phyloP scores from a whole-genome alignment of 257 asterid genomes.

The Solanum microdontum region DNA sequence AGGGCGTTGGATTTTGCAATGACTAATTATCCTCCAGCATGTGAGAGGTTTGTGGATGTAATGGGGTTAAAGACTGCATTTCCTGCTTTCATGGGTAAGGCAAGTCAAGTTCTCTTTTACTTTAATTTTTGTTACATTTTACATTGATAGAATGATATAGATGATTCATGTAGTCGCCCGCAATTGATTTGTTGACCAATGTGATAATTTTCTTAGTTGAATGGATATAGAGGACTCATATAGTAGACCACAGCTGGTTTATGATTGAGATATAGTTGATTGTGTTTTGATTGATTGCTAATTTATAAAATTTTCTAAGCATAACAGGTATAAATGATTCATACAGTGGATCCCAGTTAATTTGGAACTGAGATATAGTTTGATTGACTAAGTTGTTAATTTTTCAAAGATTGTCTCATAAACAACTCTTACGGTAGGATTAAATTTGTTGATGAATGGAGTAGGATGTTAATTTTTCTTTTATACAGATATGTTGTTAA shows the following conservation, averaged over 20 bases:
- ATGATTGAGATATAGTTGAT: background rate
- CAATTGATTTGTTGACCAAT: background rate
- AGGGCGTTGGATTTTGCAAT: conserved; percentile 86
- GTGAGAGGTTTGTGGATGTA: conserved; percentile 95
- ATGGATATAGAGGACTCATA: background rate
- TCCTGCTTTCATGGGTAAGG: conserved; percentile 99
- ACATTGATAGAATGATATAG: background rate
- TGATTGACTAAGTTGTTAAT: background rate
- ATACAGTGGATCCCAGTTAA: background rate
- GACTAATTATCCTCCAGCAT: conserved; percentile 95
- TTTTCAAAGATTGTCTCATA: background rate
- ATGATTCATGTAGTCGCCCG: background rate
- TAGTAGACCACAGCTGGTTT: background rate
- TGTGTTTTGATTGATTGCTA: background rate
- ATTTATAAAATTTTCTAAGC: background rate
- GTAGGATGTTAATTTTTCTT: background rate
- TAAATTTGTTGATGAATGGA: background rate
- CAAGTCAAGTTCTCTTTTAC: conserved; percentile 55
- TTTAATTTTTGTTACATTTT: background rate
- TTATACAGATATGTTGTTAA: background rate
- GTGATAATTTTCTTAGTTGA: background rate
- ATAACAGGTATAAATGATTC: background rate
- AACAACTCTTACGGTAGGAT: background rate
- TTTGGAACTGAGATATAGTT: background rate
- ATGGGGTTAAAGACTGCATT: conserved; percentile 96